Percentiles rank a stretch among this genome's conserved stretches.
Evolutionary conservation across 768 basidiomycete species (phyloP).

Genomic region (Mycena amicta): DNA sequence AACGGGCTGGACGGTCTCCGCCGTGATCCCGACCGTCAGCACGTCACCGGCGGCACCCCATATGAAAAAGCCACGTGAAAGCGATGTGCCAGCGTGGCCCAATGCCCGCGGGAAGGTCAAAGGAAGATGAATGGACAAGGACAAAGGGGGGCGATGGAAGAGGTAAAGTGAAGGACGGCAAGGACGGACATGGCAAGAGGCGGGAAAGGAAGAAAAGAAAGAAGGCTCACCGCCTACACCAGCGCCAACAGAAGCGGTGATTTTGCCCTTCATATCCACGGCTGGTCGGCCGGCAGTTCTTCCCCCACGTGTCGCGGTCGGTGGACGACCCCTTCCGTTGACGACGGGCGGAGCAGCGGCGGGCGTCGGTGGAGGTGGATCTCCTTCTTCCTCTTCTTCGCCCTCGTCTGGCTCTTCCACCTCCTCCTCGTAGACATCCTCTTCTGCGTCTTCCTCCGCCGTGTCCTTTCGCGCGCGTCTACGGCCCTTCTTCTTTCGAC

Average conservation of each 20-base stretch:
- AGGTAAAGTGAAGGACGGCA: background rate
- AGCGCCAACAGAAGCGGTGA: conserved; percentile 16
- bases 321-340: conserved; percentile 33
- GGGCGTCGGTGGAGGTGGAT: conserved; percentile 23
- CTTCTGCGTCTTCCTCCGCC: conserved; percentile 56
- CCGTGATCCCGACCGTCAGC: too few relatives aligned
- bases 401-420: conserved; percentile 67
- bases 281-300: conserved; percentile 1
- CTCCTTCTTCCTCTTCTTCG: conserved; percentile 72
- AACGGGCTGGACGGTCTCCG: too few relatives aligned
- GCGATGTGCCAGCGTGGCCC: too few relatives aligned
- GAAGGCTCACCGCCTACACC: conserved; percentile 19
- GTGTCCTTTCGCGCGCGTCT: conserved; percentile 24
- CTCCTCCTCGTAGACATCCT: conserved; percentile 59
- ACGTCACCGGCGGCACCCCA: too few relatives aligned
- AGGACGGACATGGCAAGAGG: background rate
- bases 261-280: conserved; percentile 23
- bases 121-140: background rate
- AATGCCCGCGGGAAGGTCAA: background rate
- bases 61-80: too few relatives aligned
- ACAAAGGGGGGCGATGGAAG: background rate
- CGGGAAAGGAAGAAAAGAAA: background rate
- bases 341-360: background rate
- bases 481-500: conserved; percentile 39
- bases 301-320: background rate